Conservation (phyloP, 2,329 filamentous ascomycete genomes). For the Arthrobotrys iridis region DNA sequence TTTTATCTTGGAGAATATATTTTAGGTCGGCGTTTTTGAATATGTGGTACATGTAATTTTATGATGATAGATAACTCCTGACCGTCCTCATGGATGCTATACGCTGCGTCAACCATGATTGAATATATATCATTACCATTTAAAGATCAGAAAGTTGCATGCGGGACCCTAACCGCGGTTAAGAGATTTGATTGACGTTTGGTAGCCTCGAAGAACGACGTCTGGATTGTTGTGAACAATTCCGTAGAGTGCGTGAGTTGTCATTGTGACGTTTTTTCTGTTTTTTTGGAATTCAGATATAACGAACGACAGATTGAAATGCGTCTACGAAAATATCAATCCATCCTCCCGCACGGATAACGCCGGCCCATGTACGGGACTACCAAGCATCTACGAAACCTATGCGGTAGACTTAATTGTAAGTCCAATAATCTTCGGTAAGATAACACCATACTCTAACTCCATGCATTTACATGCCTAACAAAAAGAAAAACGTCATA, state of each 20-base stretch:
- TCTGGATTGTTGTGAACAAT: too few species aligned
- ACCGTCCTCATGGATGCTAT: background rate
- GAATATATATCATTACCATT: background rate
- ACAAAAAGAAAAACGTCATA: conserved; percentile 11
- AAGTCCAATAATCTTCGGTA: background rate
- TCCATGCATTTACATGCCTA: background rate
- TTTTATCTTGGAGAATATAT: background rate
- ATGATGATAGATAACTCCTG: background rate
- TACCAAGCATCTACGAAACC: conserved; percentile 11
- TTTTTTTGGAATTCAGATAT: background rate
- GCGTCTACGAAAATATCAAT: background rate
- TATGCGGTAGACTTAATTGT: background rate
- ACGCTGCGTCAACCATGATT: background rate
- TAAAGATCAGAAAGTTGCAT: too few species aligned
- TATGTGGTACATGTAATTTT: background rate
- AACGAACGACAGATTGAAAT: background rate
- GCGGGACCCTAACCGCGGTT: too few species aligned
- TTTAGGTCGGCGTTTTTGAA: background rate
- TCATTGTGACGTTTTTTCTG: background rate
- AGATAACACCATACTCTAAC: background rate
- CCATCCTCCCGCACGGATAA: background rate
- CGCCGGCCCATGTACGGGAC: conserved; percentile 1
- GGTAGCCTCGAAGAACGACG: too few species aligned
- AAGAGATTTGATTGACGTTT: too few species aligned
- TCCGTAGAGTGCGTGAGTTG: too few species aligned